These are phyloP conservation scores for Berkeleyomyces rouxiae DNA, from an alignment of 2,329 filamentous ascomycete genomes.

Conservation along the genomic window DNA sequence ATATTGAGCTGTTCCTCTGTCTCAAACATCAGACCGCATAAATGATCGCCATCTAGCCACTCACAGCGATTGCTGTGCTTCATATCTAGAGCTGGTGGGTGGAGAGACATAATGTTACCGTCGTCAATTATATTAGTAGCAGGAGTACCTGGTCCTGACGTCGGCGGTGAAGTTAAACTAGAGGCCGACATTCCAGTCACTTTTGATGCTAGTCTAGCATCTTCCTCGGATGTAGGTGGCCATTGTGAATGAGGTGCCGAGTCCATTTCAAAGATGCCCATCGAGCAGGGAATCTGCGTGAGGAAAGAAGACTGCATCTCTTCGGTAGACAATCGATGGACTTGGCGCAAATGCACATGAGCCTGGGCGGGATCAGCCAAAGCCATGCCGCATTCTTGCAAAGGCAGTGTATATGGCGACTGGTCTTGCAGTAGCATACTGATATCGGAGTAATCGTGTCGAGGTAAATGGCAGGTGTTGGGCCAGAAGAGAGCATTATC, in stretches of 20 bases:
- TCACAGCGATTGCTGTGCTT: background rate
- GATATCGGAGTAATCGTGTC: conserved; percentile 13
- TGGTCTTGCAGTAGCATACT: conserved; percentile 9
- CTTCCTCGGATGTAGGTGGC: background rate
- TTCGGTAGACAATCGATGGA: conserved; percentile 11
- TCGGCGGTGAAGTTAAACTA: background rate
- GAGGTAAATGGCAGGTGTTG: conserved; percentile 16
- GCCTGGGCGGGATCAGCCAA: conserved; percentile 13
- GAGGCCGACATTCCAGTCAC: background rate
- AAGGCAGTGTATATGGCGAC: conserved; percentile 1
- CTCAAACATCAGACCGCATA: conserved; percentile 24
- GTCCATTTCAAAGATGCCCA: conserved; percentile 9
- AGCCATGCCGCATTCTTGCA: conserved; percentile 14
- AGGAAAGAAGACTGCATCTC: conserved; percentile 11
- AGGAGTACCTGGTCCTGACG: conserved; percentile 5
- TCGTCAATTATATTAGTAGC: background rate
- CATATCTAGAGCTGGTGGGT: background rate
- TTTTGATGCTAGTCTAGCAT: background rate
- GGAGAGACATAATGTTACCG: background rate
- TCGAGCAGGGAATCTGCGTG: conserved; percentile 9
- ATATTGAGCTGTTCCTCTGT: conserved; percentile 35
- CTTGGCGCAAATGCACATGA: conserved; percentile 11
- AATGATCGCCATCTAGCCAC: conserved; percentile 14
- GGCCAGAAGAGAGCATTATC: conserved; percentile 14
- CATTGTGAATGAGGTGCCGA: conserved; percentile 5